phyloP scores from a whole-genome alignment of 2,329 filamentous ascomycete genomes.

The Phoma sp. region DNA sequence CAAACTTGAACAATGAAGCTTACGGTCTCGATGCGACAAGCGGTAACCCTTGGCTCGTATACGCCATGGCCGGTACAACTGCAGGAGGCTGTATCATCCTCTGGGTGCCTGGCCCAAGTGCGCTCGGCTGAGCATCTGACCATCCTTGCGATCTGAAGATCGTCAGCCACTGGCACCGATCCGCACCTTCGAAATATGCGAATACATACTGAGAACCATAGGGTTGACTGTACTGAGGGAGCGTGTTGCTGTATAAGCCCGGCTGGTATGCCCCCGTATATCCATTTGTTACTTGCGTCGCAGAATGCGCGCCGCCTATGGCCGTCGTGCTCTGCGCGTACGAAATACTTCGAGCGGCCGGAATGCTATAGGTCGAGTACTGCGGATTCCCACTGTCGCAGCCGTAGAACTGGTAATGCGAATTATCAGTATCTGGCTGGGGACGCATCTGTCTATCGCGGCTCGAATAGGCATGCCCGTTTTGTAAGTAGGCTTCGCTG shows the following conservation, averaged over 20 bases:
- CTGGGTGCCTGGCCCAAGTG: neutral
- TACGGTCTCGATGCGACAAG: slow-evolving; percentile 2
- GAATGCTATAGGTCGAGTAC: neutral
- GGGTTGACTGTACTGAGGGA: neutral
- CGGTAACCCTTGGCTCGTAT: neutral
- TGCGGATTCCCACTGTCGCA: neutral
- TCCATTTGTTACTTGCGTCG: neutral
- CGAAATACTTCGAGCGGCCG: neutral
- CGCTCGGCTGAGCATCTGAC: neutral
- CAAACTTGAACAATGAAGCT: neutral
- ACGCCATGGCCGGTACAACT: neutral
- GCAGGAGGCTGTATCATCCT: neutral
- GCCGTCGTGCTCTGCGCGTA: neutral
- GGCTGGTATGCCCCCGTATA: neutral
- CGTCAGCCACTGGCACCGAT: neutral
- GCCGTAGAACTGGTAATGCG: neutral
- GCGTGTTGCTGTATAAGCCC: neutral
- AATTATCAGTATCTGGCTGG: neutral
- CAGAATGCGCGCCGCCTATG: neutral
- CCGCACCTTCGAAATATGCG: neutral
- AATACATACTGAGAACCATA: slow-evolving; percentile 3
- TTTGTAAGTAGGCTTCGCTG: neutral
- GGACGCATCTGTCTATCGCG: neutral
- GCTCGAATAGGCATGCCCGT: neutral
- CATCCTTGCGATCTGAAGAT: neutral